phyloP scores from a whole-genome alignment of 768 basidiomycete genomes.

The Lactarius psammicola region DNA sequence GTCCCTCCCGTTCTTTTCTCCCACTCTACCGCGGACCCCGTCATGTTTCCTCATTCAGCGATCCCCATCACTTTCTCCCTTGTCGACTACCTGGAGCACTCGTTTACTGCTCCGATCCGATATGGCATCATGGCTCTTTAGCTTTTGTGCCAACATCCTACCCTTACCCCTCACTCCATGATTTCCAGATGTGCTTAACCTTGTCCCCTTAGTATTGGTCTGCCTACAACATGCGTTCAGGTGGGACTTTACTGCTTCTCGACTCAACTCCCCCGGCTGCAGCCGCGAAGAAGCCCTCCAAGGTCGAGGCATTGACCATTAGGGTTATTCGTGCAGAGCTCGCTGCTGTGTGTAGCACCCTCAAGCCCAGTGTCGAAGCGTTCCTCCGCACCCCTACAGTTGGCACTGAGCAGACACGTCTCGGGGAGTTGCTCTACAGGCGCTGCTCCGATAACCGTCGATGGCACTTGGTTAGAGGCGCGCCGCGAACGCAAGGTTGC shows the following conservation, averaged over 20 bases:
- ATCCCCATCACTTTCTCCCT: neutral
- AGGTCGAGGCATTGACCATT: constrained; percentile 53
- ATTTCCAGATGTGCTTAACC: constrained; percentile 27
- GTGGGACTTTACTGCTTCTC: constrained; percentile 70
- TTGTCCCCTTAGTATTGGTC: constrained; percentile 54
- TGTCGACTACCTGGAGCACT: constrained; percentile 1
- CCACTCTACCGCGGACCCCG: constrained; percentile 25
- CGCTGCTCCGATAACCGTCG: constrained; percentile 70
- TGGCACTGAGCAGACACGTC: constrained; percentile 47
- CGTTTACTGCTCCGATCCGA: constrained; percentile 4
- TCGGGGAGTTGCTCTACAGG: constrained; percentile 84
- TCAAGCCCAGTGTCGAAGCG: constrained; percentile 55
- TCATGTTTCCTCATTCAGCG: constrained; percentile 16
- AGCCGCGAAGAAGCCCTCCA: constrained; percentile 33
- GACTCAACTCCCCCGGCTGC: constrained; percentile 32
- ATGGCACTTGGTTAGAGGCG: constrained; percentile 74
- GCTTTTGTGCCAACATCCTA: neutral
- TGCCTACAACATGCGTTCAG: constrained; percentile 66
- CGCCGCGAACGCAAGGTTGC: constrained; percentile 80
- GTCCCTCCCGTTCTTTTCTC: neutral
- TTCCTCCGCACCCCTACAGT: constrained; percentile 40
- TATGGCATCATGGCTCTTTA: constrained; percentile 18
- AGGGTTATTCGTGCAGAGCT: constrained; percentile 56
- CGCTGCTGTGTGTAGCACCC: constrained; percentile 48
- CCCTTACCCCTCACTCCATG: constrained; percentile 24